These are phyloP conservation scores for Schwanniomyces vanrijiae DNA, from an alignment of 805 yeast species.

Conservation along the genomic window DNA sequence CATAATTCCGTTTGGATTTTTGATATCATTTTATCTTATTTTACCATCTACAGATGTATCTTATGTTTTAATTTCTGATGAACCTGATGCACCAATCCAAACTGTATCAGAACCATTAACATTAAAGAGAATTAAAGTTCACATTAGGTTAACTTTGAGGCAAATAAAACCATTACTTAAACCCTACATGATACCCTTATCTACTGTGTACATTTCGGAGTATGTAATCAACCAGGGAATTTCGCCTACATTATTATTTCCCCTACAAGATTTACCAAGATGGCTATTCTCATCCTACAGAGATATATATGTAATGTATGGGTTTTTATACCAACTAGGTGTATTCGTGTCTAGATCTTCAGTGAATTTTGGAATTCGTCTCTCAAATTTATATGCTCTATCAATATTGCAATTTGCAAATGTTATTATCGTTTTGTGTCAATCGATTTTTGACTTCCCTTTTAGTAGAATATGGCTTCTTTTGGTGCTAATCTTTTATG, in stretches of 20 bases:
- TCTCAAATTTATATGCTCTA: slow-evolving; percentile 58
- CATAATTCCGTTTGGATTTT: slow-evolving; percentile 53
- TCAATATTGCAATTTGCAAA: slow-evolving; percentile 69
- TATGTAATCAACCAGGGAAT: slow-evolving; percentile 90
- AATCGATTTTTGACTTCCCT: slow-evolving; percentile 58
- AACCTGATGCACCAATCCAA: neutral
- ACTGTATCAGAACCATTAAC: neutral
- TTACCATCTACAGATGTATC: slow-evolving; percentile 19
- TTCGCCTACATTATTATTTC: slow-evolving; percentile 83
- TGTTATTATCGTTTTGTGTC: slow-evolving; percentile 55
- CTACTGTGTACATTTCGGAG: slow-evolving; percentile 82
- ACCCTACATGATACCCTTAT: slow-evolving; percentile 82
- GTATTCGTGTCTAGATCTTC: slow-evolving; percentile 91
- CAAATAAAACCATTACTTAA: slow-evolving; percentile 44
- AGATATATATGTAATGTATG: slow-evolving; percentile 89
- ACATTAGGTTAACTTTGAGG: slow-evolving; percentile 17
- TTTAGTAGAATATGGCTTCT: slow-evolving; percentile 63
- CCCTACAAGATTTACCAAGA: slow-evolving; percentile 62
- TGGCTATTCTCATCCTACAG: slow-evolving; percentile 61
- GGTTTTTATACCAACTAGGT: slow-evolving; percentile 87
- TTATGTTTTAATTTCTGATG: slow-evolving; percentile 2
- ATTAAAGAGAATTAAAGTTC: slow-evolving; percentile 6
- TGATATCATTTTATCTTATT: slow-evolving; percentile 26
- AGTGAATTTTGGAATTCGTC: slow-evolving; percentile 57
- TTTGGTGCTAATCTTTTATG: slow-evolving; percentile 71